phyloP scores from a whole-genome alignment of 2,329 filamentous ascomycete genomes.

The Fusarium kyushuense region DNA sequence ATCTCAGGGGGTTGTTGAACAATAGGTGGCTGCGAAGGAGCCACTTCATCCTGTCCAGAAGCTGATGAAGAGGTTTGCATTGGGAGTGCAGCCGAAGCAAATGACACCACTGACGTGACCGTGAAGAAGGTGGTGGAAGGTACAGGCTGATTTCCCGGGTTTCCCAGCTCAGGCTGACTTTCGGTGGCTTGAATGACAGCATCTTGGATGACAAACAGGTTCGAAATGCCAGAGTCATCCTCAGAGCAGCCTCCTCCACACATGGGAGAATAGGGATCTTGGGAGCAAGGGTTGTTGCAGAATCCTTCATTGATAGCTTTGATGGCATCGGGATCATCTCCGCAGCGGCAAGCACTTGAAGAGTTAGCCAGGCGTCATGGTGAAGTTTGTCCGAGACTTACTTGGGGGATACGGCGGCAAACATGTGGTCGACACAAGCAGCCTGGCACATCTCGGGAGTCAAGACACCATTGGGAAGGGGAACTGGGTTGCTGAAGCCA shows the following conservation, averaged over 20 bases:
- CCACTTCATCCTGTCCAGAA: neutral
- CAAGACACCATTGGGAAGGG: constrained; percentile 31
- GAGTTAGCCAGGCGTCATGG: constrained; percentile 8
- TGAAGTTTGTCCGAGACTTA: constrained; percentile 26
- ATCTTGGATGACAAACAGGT: constrained; percentile 48
- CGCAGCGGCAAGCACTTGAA: constrained; percentile 53
- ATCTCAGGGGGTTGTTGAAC: neutral
- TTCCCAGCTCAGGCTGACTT: constrained; percentile 10
- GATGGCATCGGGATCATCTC: constrained; percentile 50
- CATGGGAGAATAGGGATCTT: constrained; percentile 47
- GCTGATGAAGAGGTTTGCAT: constrained; percentile 5
- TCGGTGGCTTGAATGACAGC: constrained; percentile 24
- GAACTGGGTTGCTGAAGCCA: constrained; percentile 28
- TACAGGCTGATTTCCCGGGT: constrained; percentile 14
- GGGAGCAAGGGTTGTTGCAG: constrained; percentile 51
- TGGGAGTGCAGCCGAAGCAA: constrained; percentile 20
- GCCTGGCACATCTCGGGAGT: constrained; percentile 38
- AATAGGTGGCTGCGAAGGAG: neutral
- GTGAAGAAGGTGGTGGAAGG: neutral
- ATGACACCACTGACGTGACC: constrained; percentile 2
- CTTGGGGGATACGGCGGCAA: constrained; percentile 49
- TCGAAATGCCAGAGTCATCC: constrained; percentile 48
- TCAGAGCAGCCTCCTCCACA: constrained; percentile 52
- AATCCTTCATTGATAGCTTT: constrained; percentile 46
- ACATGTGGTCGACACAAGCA: constrained; percentile 37